Evolutionary conservation across 495 filamentous ascomycete genomes (phyloP).

Genomic region (Neurospora sp.): DNA sequence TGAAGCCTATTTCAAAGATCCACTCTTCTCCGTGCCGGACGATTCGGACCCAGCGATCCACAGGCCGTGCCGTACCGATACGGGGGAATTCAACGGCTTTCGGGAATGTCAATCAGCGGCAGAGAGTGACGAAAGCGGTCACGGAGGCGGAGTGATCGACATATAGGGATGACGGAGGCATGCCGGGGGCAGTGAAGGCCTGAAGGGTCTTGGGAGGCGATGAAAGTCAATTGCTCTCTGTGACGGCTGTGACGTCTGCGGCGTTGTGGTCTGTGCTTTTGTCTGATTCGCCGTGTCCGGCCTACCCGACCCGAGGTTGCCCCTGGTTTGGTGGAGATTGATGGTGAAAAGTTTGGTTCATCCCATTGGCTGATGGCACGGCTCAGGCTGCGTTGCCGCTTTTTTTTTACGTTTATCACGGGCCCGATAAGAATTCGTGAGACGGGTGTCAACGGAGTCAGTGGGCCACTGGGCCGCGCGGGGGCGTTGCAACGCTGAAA

Average conservation of each 20-base stretch:
- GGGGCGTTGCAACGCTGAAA: background rate
- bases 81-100: background rate
- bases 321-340: background rate
- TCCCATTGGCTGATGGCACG: background rate
- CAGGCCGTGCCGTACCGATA: background rate
- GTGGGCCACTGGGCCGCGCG: background rate
- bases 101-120: background rate
- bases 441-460: background rate
- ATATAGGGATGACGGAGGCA: background rate
- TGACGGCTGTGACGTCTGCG: background rate
- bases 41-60: background rate
- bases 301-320: background rate
- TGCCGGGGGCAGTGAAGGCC: background rate
- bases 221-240: background rate
- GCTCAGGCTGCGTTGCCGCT: background rate
- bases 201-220: background rate
- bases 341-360: background rate
- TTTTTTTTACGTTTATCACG: background rate
- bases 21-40: background rate
- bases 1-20: background rate
- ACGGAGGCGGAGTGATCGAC: background rate
- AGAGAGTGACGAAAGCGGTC: background rate
- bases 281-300: background rate
- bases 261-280: background rate
- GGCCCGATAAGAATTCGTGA: background rate